Evolutionary conservation across 257 asterid species (phyloP), one percentile per base, ranked within the genome.

Genomic region (Solanum pinnatisectum): DNA sequence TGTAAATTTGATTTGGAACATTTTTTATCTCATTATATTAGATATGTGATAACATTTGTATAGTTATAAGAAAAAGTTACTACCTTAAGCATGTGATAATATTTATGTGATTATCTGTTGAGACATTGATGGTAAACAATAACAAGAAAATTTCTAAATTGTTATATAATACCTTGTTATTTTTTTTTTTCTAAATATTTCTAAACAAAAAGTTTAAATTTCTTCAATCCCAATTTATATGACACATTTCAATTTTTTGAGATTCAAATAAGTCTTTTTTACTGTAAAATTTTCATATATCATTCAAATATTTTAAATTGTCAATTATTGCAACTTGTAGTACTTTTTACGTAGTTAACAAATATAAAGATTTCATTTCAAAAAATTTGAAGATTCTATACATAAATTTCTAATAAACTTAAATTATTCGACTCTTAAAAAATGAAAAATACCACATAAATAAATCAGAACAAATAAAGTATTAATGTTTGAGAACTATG

Each of bases 191-290:
- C 33, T 65, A n/a, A n/a, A 65, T 65, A 11, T n/a, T 65, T 65
- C 4, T 10, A 2, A 63, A n/a, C 33, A 23, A 65, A 3, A 10
- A 10, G 32, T n/a, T 63, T 11, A 4, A 22, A 8, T 39, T 52
- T 52, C 4, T 0, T 52, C 1, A 2, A 0, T 18, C 63, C 0
- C 63, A 16, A 52, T 52, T 52, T 52, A 16, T 16, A 0, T 52
- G 23, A 3, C 8, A 52, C 20, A 0, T 52, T 0, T 52, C 8
- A 52, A 0, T 0, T 52, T 52, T 52, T 52, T 0, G 0, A 16
- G 9, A 52, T 16, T 16, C 4, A 52, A 52, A 52, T 3, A 52
- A 52, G 1, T 52, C 1, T 16, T 16, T 49, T 52, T 16, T 52
- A 16, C 0, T 1, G 3, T 52, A 52, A 16, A 5, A 0, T 15